phyloP scores from a whole-genome alignment of 139 green algal genomes.

The Edaphochlamys debaryana region DNA sequence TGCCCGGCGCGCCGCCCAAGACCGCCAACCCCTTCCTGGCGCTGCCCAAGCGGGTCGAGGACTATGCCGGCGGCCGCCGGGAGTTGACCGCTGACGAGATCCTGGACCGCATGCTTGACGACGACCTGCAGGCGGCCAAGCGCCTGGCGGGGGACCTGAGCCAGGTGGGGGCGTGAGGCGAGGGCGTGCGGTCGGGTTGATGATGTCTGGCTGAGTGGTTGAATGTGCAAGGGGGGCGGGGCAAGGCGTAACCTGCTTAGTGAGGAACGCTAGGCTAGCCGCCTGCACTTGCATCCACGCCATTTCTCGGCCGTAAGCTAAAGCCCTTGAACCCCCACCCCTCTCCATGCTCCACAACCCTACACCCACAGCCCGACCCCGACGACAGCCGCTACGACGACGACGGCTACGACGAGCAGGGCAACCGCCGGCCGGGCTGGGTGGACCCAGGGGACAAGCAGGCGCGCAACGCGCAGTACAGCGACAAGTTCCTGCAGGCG shows the following conservation, averaged over 20 bases:
- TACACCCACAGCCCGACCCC: not conserved
- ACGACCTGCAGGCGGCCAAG: not conserved
- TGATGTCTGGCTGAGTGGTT: too few relatives aligned
- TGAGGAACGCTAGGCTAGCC: not conserved
- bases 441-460: too few relatives aligned
- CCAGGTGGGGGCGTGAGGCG: too few relatives aligned
- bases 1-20: not conserved
- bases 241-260: too few relatives aligned
- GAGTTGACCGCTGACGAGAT: not conserved
- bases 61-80: not conserved
- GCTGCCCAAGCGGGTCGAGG: not conserved
- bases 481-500: not conserved
- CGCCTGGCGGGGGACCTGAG: not conserved
- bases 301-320: too few relatives aligned
- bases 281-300: too few relatives aligned
- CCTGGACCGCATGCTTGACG: slow-evolving; percentile 1
- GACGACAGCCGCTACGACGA: slow-evolving; percentile 15
- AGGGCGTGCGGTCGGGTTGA: not conserved
- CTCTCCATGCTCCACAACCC: not conserved
- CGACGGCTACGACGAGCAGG: slow-evolving; percentile 32
- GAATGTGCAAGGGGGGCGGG: not conserved
- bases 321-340: too few relatives aligned
- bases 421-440: not conserved
- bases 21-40: slow-evolving; percentile 14
- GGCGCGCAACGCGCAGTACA: not conserved